Evolutionary conservation across 805 yeast species (phyloP), one percentile per base, ranked within the genome.

Genomic region (Danielozyma ontarioensis): DNA sequence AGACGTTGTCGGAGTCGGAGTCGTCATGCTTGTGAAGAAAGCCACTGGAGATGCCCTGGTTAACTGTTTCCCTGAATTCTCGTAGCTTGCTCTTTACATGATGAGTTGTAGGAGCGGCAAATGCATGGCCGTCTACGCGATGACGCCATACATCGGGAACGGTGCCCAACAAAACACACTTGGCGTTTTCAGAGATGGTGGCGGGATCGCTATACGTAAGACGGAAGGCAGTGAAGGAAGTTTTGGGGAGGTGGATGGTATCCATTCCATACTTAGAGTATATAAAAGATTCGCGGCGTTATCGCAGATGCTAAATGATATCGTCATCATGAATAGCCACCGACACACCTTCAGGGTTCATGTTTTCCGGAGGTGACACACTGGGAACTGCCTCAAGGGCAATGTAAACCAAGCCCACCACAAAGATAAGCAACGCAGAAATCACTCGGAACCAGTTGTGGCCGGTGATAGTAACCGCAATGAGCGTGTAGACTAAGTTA

Each of bases 291-390:
- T n/a, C n/a, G n/a, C n/a, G n/a, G n/a, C n/a, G n/a, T n/a, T n/a
- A n/a, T n/a, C n/a, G n/a, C n/a, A n/a, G n/a, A n/a, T n/a, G 15
- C 41, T 44, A 58, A 37, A 61, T 51, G 31, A 62, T 53, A 36
- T 64, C 71, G 29, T 66, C 72, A 22, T 65, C 72, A 27, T 56
- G 54, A 15, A 53, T 46, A 2, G 65, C 68, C 28, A 64, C 53
- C 24, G 61, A 39, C 13, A 64, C 46, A 2, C 70, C 68, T 41
- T 66, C 72, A 5, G 67, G 59, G 41, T 56, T 83, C 84, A 87
- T 85, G 59, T 82, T 85, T 36, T 75, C 83, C 13, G 96, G 96
- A 18, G 88, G 82, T 33, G 83, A 80, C 27, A 85, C 65, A 39
- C 83, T 74, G 13, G 89, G 87, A 17, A 83, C 57, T 32, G 82